Conservation (phyloP, 2,329 filamentous ascomycete species). For the Ustilaginoidea virens region DNA sequence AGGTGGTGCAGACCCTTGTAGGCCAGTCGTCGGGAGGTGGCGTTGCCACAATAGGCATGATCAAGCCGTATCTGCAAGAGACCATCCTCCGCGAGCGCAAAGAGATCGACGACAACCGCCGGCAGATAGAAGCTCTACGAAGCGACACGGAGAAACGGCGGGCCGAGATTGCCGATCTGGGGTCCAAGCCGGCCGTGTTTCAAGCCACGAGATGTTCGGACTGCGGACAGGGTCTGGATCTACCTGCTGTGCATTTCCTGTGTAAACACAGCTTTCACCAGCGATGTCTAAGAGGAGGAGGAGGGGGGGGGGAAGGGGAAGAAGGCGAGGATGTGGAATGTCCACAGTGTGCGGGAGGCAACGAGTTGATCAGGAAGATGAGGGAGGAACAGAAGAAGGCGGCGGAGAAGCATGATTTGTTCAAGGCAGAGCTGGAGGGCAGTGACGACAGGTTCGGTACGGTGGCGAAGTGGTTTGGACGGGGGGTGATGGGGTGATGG, state of each 20-base stretch:
- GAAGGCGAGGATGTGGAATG: constrained; percentile 60
- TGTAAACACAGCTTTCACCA: constrained; percentile 97
- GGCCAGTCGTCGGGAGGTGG: constrained; percentile 31
- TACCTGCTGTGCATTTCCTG: constrained; percentile 87
- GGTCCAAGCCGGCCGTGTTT: constrained; percentile 72
- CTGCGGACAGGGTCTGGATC: constrained; percentile 62
- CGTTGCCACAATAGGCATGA: constrained; percentile 93
- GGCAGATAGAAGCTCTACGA: constrained; percentile 70
- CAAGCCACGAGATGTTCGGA: constrained; percentile 77
- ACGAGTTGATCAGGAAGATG: constrained; percentile 79
- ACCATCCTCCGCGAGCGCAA: constrained; percentile 80
- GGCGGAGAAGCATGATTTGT: constrained; percentile 76
- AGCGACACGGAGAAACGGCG: constrained; percentile 69
- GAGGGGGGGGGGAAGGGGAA: constrained; percentile 3
- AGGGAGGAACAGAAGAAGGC: constrained; percentile 74
- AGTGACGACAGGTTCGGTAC: constrained; percentile 79
- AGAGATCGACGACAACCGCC: constrained; percentile 68
- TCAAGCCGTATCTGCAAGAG: constrained; percentile 79
- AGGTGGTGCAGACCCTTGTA: constrained; percentile 88
- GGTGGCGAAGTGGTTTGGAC: constrained; percentile 85
- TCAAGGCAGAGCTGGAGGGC: constrained; percentile 61
- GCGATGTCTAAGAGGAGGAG: constrained; percentile 50
- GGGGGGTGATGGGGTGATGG: constrained; percentile 90
- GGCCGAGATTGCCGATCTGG: constrained; percentile 61
- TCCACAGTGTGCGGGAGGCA: constrained; percentile 68